A percentile compares a stretch with the other conserved stretches of the same genome.
Evolutionary conservation across 306 rosid species (phyloP).

Genomic region (Hippophae gyantsensis): DNA sequence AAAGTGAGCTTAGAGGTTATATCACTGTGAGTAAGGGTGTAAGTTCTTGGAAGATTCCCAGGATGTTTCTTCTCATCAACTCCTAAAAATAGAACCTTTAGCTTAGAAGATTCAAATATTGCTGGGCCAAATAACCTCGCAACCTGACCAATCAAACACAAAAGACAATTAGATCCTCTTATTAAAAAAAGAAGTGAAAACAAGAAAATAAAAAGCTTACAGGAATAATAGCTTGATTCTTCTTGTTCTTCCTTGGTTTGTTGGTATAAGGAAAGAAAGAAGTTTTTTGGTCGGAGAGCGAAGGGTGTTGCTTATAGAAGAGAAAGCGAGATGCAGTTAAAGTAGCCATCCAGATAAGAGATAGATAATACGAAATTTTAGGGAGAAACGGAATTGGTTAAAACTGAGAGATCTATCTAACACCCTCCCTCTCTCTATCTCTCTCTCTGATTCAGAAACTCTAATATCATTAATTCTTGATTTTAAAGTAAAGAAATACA

Average conservation of each 20-base stretch:
- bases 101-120: conserved; percentile 85
- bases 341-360: conserved; percentile 33
- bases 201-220: conserved; percentile 20
- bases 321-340: conserved; percentile 40
- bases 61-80: conserved; percentile 85
- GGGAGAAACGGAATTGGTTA: too few relatives aligned
- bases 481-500: too few relatives aligned
- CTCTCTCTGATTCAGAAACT: too few relatives aligned
- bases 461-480: too few relatives aligned
- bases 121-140: conserved; percentile 87
- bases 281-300: conserved; percentile 22
- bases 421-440: too few relatives aligned
- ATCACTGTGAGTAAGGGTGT: conserved; percentile 83
- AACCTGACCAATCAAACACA: conserved; percentile 38
- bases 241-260: conserved; percentile 39
- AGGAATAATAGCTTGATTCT: conserved; percentile 42
- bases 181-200: not conserved
- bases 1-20: conserved; percentile 72
- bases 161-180: not conserved
- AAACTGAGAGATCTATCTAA: too few relatives aligned
- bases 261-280: conserved; percentile 22
- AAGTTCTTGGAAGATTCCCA: conserved; percentile 72
- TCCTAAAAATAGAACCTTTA: conserved; percentile 76
- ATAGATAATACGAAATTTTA: too few relatives aligned
- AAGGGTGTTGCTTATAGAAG: conserved; percentile 36